Evolutionary conservation across 129 eudicot species (phyloP).

Genomic region (Solidago caesia): DNA sequence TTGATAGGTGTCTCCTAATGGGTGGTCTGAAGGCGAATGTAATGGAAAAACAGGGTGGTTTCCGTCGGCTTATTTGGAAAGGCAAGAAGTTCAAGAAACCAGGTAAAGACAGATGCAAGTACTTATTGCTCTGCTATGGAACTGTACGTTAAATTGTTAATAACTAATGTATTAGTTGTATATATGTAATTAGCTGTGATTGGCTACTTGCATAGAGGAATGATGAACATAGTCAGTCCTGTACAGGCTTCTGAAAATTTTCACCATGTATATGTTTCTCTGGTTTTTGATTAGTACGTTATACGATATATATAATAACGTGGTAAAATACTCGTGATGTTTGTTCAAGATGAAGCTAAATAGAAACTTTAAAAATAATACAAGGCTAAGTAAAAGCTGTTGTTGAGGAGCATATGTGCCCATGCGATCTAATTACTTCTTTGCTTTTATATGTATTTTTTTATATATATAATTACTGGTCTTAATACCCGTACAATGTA

Average conservation of each 20-base stretch:
- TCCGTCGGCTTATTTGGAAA: slow-evolving; percentile 85
- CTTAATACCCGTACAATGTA: no score
- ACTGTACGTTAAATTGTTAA: neutral
- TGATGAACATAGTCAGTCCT: slow-evolving; percentile 12
- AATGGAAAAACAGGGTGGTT: slow-evolving; percentile 85
- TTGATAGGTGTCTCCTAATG: slow-evolving; percentile 65
- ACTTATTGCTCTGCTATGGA: slow-evolving; percentile 1
- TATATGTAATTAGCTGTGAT: slow-evolving; percentile 6
- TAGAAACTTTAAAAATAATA: neutral
- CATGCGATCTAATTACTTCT: neutral
- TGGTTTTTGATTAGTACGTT: neutral
- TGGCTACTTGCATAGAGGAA: slow-evolving; percentile 24
- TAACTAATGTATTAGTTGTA: slow-evolving; percentile 2
- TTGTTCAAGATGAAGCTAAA: neutral
- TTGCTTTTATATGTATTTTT: neutral
- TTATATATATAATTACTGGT: neutral
- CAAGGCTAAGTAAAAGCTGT: neutral
- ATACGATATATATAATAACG: neutral
- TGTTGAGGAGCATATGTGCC: neutral
- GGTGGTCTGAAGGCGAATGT: slow-evolving; percentile 97
- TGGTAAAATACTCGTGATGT: neutral
- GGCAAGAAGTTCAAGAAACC: slow-evolving; percentile 29
- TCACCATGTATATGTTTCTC: neutral
- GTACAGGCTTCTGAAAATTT: slow-evolving; percentile 9
- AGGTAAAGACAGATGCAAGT: slow-evolving; percentile 1